Evolutionary conservation across 345 rosid genomes (phyloP), one percentile per base, ranked within the genome.

Genomic region (Sonneratia caseolaris): DNA sequence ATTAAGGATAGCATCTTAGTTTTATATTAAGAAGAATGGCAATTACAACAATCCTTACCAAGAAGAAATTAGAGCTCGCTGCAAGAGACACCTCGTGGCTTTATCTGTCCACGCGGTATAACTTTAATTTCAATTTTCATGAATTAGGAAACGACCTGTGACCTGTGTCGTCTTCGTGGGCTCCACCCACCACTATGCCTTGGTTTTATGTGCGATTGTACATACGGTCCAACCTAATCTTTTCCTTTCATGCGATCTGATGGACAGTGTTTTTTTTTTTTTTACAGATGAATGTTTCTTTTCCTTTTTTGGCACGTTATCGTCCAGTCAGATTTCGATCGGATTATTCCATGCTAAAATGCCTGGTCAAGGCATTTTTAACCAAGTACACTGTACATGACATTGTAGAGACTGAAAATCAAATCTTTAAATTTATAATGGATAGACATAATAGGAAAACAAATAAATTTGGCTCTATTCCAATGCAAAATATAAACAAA

Each of bases 81-180:
- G 32, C 32, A 27, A 27, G 0, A 27, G 32, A 27, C 32, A 27
- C 32, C 32, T 27, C 32, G 32, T 27, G 32, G 32, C 32, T 27
- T 27, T 27, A 27, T 27, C 75, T 72, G 78, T 64, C 76, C 67
- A 40, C 76, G 49, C 72, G 1, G 9, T 45, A 45, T 45, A 45
- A 45, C 49, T 45, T 45, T 45, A 45, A 27, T 27, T 27, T 27
- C 32, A 27, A 27, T 27, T 27, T 27, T 27, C 32, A 27, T 27
- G 32, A 27, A 27, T 27, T 27, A 27, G 32, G 32, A 27, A 27
- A 27, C 32, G 32, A 27, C 32, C 32, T 27, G 32, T 27, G 32
- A 27, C 32, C 32, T 27, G 32, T 27, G 32, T 75, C 27, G 66
- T 68, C 70, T 68, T 68, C 15, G 75, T 73, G 78, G 82, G 82